phyloP scores from a whole-genome alignment of 2,329 filamentous ascomycete species.

The Ascochyta koolunga region DNA sequence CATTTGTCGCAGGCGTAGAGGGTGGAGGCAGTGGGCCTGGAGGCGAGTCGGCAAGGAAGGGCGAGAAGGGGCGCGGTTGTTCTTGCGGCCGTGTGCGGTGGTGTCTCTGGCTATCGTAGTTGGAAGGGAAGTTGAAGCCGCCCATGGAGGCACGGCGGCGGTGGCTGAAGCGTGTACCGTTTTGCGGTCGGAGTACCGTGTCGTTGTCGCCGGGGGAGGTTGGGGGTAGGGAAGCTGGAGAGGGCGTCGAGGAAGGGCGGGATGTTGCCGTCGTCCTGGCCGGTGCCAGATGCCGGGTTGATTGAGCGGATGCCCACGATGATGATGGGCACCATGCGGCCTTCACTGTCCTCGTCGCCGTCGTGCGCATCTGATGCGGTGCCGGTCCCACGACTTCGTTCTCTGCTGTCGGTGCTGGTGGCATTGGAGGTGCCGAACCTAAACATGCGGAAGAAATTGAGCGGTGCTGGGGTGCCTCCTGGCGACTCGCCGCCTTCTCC shows the following conservation, averaged over 20 bases:
- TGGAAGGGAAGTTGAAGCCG: slow-evolving; percentile 57
- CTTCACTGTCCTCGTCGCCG: slow-evolving; percentile 52
- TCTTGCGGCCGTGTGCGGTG: slow-evolving; percentile 52
- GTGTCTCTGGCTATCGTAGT: slow-evolving; percentile 61
- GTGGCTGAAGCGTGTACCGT: slow-evolving; percentile 60
- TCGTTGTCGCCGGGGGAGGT: slow-evolving; percentile 56
- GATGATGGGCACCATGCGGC: slow-evolving; percentile 70
- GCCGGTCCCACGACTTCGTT: slow-evolving; percentile 33
- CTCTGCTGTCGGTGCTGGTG: slow-evolving; percentile 26
- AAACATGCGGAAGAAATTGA: slow-evolving; percentile 74
- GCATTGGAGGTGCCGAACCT: slow-evolving; percentile 63
- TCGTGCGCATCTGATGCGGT: slow-evolving; percentile 26
- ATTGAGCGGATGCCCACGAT: slow-evolving; percentile 73
- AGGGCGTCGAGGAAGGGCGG: slow-evolving; percentile 59
- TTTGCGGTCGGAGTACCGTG: slow-evolving; percentile 60
- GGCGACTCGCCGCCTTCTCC: slow-evolving; percentile 46
- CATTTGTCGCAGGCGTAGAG: slow-evolving; percentile 65
- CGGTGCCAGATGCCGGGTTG: slow-evolving; percentile 57
- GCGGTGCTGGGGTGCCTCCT: slow-evolving; percentile 56
- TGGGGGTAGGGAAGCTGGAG: slow-evolving; percentile 55
- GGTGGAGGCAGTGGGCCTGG: slow-evolving; percentile 66
- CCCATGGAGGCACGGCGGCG: slow-evolving; percentile 62
- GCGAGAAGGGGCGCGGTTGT: slow-evolving; percentile 49
- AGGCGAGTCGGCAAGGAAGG: slow-evolving; percentile 59
- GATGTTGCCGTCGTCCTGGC: slow-evolving; percentile 51